A percentile compares a stretch with the other conserved stretches of the same genome.
These are phyloP conservation scores for Cyberlindnera nakhonratchasimensis DNA, from an alignment of 805 yeast genomes.

Conservation along the genomic window DNA sequence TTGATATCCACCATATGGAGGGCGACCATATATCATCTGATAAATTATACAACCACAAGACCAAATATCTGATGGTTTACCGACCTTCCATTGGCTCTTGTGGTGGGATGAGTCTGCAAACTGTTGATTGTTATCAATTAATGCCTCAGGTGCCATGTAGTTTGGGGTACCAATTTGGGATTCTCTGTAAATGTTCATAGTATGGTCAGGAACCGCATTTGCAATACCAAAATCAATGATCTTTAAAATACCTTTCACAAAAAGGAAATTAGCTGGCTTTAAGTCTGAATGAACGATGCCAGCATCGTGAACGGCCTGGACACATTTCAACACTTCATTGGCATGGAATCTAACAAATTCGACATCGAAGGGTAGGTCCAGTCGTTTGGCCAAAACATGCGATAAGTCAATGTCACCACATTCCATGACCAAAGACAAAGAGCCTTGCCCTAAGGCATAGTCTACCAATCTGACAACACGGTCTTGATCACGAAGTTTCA, in stretches of 20 bases:
- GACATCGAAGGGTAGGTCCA: slow-evolving; percentile 52
- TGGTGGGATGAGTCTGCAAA: slow-evolving; percentile 23
- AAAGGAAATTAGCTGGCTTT: slow-evolving; percentile 67
- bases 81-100: slow-evolving; percentile 62
- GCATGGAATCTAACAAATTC: slow-evolving; percentile 80
- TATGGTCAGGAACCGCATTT: slow-evolving; percentile 90
- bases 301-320: slow-evolving; percentile 78
- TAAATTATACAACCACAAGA: slow-evolving; percentile 95
- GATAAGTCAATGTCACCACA: slow-evolving; percentile 92
- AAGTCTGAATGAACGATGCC: slow-evolving; percentile 85
- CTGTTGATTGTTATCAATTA: slow-evolving; percentile 52
- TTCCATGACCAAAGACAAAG: slow-evolving; percentile 80
- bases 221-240: slow-evolving; percentile 95
- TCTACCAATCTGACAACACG: slow-evolving; percentile 80
- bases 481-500: slow-evolving; percentile 52
- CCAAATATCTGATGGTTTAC: slow-evolving; percentile 96
- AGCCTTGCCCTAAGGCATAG: slow-evolving; percentile 61
- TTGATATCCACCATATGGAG: slow-evolving; percentile 80
- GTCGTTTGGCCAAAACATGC: slow-evolving; percentile 62
- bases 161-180: slow-evolving; percentile 94
- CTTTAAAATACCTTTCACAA: slow-evolving; percentile 80
- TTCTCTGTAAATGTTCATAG: slow-evolving; percentile 84
- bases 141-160: slow-evolving; percentile 97
- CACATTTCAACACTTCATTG: slow-evolving; percentile 75
- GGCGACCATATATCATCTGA: slow-evolving; percentile 91